Percentiles rank a stretch among this genome's conserved stretches.
Evolutionary conservation across 495 filamentous ascomycete genomes (phyloP).

Genomic region (Penicillium canescens): DNA sequence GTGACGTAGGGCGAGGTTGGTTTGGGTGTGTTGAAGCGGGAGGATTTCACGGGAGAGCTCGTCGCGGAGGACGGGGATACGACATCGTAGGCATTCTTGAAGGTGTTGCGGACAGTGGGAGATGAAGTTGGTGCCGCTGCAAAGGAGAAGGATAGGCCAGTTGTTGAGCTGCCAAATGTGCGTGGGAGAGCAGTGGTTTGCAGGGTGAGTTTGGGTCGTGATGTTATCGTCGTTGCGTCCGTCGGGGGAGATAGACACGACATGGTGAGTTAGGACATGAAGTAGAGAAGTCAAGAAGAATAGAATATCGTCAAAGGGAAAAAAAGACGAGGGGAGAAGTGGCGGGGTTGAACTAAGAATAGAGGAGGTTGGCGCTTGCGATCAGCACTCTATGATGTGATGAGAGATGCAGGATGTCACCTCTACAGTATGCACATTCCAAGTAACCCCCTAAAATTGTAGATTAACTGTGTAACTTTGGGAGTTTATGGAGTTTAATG

Average conservation of each 20-base stretch:
- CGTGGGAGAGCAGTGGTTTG: conserved; percentile 62
- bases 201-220: conserved; percentile 76
- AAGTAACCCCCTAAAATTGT: not conserved
- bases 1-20: conserved; percentile 24
- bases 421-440: not conserved
- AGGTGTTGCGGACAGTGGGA: conserved; percentile 79
- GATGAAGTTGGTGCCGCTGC: conserved; percentile 64
- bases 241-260: conserved; percentile 24
- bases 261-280: conserved; percentile 28
- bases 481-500: too few species aligned
- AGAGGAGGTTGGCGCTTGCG: conserved; percentile 13
- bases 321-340: conserved; percentile 20
- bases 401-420: conserved; percentile 3
- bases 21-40: conserved; percentile 40
- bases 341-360: conserved; percentile 11
- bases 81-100: conserved; percentile 74
- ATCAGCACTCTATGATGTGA: conserved; percentile 2
- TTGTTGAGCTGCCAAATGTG: conserved; percentile 55
- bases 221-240: conserved; percentile 38
- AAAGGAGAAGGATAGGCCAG: conserved; percentile 55
- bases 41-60: conserved; percentile 28
- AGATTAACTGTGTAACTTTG: not conserved
- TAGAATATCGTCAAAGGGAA: conserved; percentile 16
- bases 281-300: conserved; percentile 12
- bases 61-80: conserved; percentile 66